Conservation (phyloP, 208 protist species). For the Crithidia expoeki region DNA sequence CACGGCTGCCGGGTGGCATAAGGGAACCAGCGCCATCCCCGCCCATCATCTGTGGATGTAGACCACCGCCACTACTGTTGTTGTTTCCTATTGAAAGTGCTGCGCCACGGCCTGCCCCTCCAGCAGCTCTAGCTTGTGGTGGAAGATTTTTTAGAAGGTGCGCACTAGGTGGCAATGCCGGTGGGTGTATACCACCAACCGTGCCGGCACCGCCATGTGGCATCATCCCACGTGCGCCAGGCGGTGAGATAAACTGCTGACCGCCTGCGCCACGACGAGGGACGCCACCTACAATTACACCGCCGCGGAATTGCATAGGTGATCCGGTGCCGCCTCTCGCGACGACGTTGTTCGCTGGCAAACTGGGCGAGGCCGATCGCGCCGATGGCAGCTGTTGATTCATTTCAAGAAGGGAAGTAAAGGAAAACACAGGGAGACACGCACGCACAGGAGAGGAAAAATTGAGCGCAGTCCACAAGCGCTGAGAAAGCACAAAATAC, state of each 20-base stretch:
- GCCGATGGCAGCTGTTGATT: not conserved
- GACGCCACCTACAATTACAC: not conserved
- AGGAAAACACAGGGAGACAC: not conserved
- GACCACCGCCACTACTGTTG: not conserved
- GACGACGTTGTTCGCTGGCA: not conserved
- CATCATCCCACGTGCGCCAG: conserved; percentile 3
- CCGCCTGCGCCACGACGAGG: not conserved
- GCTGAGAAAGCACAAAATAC: not conserved
- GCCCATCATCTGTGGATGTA: not conserved
- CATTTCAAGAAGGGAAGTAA: conserved; percentile 1
- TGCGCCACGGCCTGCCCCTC: not conserved
- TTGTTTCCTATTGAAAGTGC: not conserved
- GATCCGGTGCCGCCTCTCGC: not conserved
- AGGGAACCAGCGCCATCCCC: not conserved
- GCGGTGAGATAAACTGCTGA: not conserved
- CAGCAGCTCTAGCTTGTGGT: not conserved
- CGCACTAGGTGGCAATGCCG: conserved; percentile 7
- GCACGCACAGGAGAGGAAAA: not conserved
- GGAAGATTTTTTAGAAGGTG: conserved; percentile 7
- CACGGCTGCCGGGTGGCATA: no score
- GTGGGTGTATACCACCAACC: not conserved
- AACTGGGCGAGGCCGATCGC: conserved; percentile 1
- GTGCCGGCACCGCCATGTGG: not conserved
- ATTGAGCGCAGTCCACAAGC: not conserved
- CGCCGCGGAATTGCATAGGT: not conserved